Evolutionary conservation across 1,284 basidiomycete species (phyloP).

Genomic region (Lentinula novae-zelandiae): DNA sequence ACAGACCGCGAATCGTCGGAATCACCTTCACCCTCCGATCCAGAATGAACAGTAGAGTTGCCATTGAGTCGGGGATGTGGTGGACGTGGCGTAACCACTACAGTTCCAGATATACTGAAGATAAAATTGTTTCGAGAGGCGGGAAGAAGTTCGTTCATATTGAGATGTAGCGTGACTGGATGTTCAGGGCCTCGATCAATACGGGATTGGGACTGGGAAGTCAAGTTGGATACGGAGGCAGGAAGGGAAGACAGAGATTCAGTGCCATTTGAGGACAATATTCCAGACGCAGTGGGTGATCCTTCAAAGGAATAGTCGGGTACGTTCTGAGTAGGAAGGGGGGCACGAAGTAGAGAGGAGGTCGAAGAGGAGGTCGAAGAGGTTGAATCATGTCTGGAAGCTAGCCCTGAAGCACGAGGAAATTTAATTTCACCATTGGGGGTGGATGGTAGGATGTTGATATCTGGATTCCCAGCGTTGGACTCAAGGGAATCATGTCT

Average conservation of each 20-base stretch:
- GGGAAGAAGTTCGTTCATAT: slow-evolving; percentile 72
- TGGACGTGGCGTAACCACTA: slow-evolving; percentile 52
- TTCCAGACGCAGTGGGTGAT: slow-evolving; percentile 38
- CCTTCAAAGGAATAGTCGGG: slow-evolving; percentile 74
- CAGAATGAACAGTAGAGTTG: slow-evolving; percentile 20
- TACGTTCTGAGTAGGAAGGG: slow-evolving; percentile 58
- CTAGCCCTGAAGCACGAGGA: slow-evolving; percentile 14
- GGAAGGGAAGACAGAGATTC: slow-evolving; percentile 47
- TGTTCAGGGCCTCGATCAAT: slow-evolving; percentile 38
- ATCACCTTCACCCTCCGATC: slow-evolving; percentile 29
- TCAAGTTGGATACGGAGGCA: slow-evolving; percentile 22
- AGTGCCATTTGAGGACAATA: slow-evolving; percentile 42
- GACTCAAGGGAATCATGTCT: slow-evolving; percentile 51
- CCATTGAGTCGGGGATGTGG: slow-evolving; percentile 18
- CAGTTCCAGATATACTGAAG: slow-evolving; percentile 61
- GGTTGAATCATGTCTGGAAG: slow-evolving; percentile 36
- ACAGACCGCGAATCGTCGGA: slow-evolving; percentile 28
- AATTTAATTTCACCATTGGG: slow-evolving; percentile 1
- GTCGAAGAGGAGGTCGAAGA: slow-evolving; percentile 36
- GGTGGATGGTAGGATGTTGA: slow-evolving; percentile 20
- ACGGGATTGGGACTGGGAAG: slow-evolving; percentile 16
- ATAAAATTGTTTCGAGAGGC: slow-evolving; percentile 53
- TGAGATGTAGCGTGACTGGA: slow-evolving; percentile 69
- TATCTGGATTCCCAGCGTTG: slow-evolving; percentile 21
- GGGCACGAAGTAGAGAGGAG: slow-evolving; percentile 65